Conservation (phyloP, 192 early-diverging fungal species). For the Geranomyces variabilis region DNA sequence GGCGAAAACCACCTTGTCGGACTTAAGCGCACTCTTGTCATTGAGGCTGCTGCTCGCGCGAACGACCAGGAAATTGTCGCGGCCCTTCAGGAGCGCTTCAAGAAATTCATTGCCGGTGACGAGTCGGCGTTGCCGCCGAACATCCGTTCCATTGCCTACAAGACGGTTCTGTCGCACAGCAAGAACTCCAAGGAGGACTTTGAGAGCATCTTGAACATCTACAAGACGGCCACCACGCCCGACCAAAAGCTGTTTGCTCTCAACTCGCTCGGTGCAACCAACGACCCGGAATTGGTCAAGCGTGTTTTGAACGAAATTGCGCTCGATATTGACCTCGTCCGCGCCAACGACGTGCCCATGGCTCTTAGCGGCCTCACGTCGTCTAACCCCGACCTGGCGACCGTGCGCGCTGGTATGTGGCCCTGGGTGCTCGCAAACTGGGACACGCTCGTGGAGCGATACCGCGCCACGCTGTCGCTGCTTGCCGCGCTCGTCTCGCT, state of each 20-base stretch:
- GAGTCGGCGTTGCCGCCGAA: conserved; percentile 66
- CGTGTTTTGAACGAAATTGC: conserved; percentile 72
- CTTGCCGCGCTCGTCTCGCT: conserved; percentile 19
- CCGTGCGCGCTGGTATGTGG: conserved; percentile 31
- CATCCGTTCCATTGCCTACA: conserved; percentile 69
- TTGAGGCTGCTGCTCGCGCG: conserved; percentile 71
- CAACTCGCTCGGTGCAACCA: conserved; percentile 52
- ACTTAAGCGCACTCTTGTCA: conserved; percentile 74
- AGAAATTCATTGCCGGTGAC: conserved; percentile 64
- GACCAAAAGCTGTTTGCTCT: conserved; percentile 66
- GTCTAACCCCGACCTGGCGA: conserved; percentile 13
- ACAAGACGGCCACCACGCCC: conserved; percentile 33
- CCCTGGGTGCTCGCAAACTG: conserved; percentile 30
- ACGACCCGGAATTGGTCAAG: conserved; percentile 57
- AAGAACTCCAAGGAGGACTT: conserved; percentile 42
- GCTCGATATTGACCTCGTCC: conserved; percentile 77
- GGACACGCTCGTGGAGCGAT: conserved; percentile 21
- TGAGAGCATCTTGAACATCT: conserved; percentile 44
- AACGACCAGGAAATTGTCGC: conserved; percentile 59
- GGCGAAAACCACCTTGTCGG: conserved; percentile 76
- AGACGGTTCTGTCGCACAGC: conserved; percentile 59
- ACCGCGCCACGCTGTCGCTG: conserved; percentile 16
- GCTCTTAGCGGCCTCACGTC: conserved; percentile 17
- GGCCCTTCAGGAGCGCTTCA: conserved; percentile 75
- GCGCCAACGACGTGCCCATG: conserved; percentile 21